A percentile compares a stretch with the other conserved stretches of the same genome.
Conservation (phyloP, 495 filamentous ascomycete genomes). For the Talaromyces trachyspermus region DNA sequence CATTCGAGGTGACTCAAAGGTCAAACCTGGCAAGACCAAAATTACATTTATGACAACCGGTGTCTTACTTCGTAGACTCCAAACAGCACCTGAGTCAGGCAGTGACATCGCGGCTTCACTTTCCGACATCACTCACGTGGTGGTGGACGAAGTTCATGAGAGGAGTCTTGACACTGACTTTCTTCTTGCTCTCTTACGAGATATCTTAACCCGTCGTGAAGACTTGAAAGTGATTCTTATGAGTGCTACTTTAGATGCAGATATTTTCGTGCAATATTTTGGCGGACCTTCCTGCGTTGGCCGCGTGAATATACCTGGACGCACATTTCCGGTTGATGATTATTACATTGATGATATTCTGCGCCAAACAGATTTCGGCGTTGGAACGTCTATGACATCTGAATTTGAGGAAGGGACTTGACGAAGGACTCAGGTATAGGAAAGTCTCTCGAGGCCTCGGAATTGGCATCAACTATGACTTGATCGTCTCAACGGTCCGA, state of each 20-base stretch:
- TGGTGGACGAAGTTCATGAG: conserved; percentile 97
- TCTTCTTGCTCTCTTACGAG: conserved; percentile 77
- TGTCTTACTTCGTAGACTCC: conserved; percentile 83
- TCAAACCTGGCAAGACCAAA: conserved; percentile 60
- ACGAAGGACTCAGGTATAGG: conserved; percentile 45
- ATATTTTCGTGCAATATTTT: conserved; percentile 82
- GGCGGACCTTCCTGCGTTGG: conserved; percentile 59
- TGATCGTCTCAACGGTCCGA: conserved; percentile 70
- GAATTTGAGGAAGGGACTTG: conserved; percentile 26
- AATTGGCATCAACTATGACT: conserved; percentile 85
- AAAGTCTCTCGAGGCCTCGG: conserved; percentile 67
- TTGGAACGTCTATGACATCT: conserved; percentile 34
- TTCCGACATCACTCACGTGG: conserved; percentile 85
- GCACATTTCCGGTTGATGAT: conserved; percentile 85
- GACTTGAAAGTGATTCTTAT: conserved; percentile 94
- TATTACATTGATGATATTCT: conserved; percentile 88
- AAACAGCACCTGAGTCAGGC: conserved; percentile 71
- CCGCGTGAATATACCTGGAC: conserved; percentile 74
- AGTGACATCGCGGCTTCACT: conserved; percentile 73
- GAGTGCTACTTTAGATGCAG: conserved; percentile 92
- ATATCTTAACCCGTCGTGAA: conserved; percentile 66
- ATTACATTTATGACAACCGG: conserved; percentile 96
- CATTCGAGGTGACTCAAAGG: conserved; percentile 86
- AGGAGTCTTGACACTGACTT: conserved; percentile 94
- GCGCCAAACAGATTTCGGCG: conserved; percentile 64